Evolutionary conservation across 257 asterid genomes (phyloP).

Genomic region (Solanum appendiculatum): DNA sequence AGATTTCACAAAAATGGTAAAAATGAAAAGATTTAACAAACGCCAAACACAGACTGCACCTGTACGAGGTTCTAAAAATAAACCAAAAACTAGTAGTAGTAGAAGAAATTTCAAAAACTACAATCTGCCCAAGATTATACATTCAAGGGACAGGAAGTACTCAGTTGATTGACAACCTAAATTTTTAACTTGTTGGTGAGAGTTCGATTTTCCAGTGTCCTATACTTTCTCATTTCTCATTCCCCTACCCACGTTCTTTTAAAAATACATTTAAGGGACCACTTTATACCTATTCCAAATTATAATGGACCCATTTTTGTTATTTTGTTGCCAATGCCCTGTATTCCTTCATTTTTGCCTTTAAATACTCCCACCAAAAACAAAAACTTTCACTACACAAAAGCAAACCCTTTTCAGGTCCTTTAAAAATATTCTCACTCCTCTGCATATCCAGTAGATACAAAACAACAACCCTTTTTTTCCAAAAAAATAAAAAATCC

Average conservation of each 20-base stretch:
- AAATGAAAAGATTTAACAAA: neutral
- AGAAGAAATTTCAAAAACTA: neutral
- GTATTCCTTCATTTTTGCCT: neutral
- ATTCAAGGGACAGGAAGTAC: neutral
- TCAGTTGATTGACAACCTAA: rapidly evolving
- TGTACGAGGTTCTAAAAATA: neutral
- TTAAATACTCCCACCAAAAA: neutral
- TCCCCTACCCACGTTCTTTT: neutral
- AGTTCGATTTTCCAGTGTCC: too few species aligned
- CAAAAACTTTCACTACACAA: neutral
- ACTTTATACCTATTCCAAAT: neutral
- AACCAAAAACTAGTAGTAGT: neutral
- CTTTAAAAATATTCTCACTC: neutral
- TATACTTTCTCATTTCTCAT: neutral
- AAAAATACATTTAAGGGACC: neutral
- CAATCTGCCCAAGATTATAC: neutral
- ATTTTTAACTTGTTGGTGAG: rapidly evolving
- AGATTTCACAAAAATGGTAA: neutral
- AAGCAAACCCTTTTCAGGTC: neutral
- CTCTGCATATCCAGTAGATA: neutral
- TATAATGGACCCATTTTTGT: neutral
- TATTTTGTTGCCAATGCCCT: neutral
- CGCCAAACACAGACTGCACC: neutral
- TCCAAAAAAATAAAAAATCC: too few species aligned
- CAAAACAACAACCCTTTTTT: neutral